A percentile compares a stretch with the other conserved stretches of the same genome.
These are phyloP conservation scores for Pythium aristosporum DNA, from an alignment of 352 stramenopile genomes.

Conservation along the genomic window DNA sequence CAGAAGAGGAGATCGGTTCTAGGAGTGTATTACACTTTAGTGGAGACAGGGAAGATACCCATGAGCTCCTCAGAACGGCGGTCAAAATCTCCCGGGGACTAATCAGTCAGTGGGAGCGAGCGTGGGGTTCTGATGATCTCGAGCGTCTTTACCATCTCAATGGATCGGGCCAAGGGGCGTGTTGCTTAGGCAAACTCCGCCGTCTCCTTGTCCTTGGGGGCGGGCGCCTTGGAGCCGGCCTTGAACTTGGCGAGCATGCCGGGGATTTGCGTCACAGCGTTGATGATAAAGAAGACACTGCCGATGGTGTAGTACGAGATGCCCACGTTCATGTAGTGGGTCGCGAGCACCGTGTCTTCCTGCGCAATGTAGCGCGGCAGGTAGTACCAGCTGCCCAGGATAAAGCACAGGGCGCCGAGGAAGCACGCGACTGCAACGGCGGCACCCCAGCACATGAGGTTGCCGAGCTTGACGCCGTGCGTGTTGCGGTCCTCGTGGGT, in stretches of 20 bases:
- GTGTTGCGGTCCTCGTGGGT: slow-evolving; percentile 54
- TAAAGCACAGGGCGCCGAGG: slow-evolving; percentile 67
- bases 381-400: slow-evolving; percentile 81
- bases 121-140: slow-evolving; percentile 7
- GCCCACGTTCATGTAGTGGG: slow-evolving; percentile 71
- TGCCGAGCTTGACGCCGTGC: slow-evolving; percentile 50
- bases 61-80: neutral
- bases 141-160: neutral
- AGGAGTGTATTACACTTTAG: neutral
- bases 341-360: slow-evolving; percentile 43
- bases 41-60: neutral
- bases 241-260: slow-evolving; percentile 51
- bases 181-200: slow-evolving; percentile 27
- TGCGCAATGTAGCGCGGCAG: slow-evolving; percentile 69
- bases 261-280: slow-evolving; percentile 53
- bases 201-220: slow-evolving; percentile 32
- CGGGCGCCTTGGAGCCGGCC: slow-evolving; percentile 19
- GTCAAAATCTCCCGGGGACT: neutral
- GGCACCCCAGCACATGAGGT: slow-evolving; percentile 55
- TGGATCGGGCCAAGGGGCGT: neutral
- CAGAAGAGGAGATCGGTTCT: neutral
- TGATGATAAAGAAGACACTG: slow-evolving; percentile 80
- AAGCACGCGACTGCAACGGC: slow-evolving; percentile 54
- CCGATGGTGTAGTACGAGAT: slow-evolving; percentile 76
- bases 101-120: neutral